Percentiles rank a stretch among this genome's conserved stretches.
Evolutionary conservation across 345 rosid species (phyloP).

Genomic region (Linum lewisii): DNA sequence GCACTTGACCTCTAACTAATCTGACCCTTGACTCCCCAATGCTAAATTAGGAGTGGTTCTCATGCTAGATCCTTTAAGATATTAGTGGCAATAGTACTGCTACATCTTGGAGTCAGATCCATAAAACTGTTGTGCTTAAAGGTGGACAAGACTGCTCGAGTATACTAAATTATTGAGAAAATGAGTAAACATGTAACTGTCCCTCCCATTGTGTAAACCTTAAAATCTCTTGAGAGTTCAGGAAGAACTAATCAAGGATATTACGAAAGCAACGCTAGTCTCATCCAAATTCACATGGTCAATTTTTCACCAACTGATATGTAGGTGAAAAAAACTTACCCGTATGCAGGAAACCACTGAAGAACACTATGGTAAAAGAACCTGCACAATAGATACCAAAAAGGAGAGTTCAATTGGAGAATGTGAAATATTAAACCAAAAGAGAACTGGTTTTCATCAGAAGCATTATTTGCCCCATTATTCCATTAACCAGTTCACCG

Average conservation of each 20-base stretch:
- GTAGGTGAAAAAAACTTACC: constrained; percentile 39
- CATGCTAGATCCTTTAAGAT: neutral
- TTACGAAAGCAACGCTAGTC: neutral
- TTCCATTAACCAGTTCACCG: too few species aligned
- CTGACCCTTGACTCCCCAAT: neutral
- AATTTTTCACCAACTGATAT: neutral
- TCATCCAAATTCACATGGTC: neutral
- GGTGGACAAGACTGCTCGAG: neutral
- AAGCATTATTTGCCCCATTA: neutral
- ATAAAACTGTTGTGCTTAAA: neutral
- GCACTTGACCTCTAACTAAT: neutral
- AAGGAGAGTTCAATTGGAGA: neutral
- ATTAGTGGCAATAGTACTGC: neutral
- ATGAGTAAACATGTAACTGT: neutral
- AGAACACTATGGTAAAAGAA: constrained; percentile 95
- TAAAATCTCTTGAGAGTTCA: neutral
- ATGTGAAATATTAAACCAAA: neutral
- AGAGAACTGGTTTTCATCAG: neutral
- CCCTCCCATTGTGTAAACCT: neutral
- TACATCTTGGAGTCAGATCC: neutral
- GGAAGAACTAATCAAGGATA: neutral
- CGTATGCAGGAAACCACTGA: constrained; percentile 68
- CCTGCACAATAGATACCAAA: constrained; percentile 31
- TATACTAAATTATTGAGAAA: too few species aligned
- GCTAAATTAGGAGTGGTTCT: too few species aligned